Base-by-base conservation (phyloP, 371 early-diverging fungal genomes). In the Mucor velutinosus region DNA sequence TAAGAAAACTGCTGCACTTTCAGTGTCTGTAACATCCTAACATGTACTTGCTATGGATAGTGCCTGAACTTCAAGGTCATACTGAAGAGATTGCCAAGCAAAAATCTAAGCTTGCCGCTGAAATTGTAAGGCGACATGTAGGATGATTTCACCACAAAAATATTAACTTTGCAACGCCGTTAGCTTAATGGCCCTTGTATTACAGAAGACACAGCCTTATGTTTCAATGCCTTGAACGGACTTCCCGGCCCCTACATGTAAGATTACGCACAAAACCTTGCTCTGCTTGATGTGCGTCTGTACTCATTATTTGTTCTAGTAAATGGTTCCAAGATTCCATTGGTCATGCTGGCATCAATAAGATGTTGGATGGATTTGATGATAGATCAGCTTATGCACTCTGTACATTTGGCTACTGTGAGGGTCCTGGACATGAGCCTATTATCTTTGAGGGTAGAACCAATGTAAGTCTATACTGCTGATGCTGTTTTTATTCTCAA, bases 251-350 rank as follows among this genome's bases (percentile, higher is more conserved):
- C 95, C 12, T 95, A 95, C 72, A 92, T 95, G 89, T 89, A 80
- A 75, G 53, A 77, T 64, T 17, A n/a, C 10, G 23, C 30, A 32
- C 51, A 39, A n/a, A 67, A 53, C 14, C 15, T 53, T 53, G 8
- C 25, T 27, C 25, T 53, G 11, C 53, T 14, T 25, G 1, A 27
- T 53, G 12, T 23, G 6, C 53, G 27, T 17, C 33, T 30, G 3
- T 66, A 23, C 37, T 58, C 25, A 17, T 55, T 33, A 25, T 41
- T 37, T 39, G 30, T 19, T 75, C 72, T 78, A 93, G 93, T 66
- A 98, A 98, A 83, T 97, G 97, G 98, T 97, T 97, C 78, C 76
- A 96, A 58, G 87, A 92, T 64, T 81, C 86, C 35, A 69, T 96
- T 39, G 95, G 95, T 41, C 92, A 89, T 58, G 91, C 89, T 27